Conservation (phyloP, 495 filamentous ascomycete genomes). For the Neurospora sp. region DNA sequence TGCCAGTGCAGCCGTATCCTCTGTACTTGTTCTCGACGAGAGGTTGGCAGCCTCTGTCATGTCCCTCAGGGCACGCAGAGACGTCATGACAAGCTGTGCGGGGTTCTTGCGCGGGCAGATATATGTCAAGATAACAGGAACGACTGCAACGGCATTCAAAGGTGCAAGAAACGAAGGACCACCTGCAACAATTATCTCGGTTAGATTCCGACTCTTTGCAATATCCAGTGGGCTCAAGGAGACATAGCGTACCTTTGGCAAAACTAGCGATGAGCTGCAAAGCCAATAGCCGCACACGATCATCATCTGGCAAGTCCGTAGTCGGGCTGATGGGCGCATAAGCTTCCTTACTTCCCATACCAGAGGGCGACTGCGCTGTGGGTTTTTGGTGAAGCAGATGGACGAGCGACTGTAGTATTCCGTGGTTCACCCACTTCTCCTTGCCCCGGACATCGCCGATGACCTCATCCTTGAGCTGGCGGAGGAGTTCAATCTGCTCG, state of each 20-base stretch:
- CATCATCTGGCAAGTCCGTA: conserved; percentile 37
- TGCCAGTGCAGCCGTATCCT: conserved; percentile 36
- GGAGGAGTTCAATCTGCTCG: conserved; percentile 55
- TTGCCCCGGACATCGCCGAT: conserved; percentile 86
- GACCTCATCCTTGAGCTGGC: conserved; percentile 74
- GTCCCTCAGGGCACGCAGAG: conserved; percentile 64
- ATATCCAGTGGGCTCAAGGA: background rate
- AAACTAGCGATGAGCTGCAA: conserved; percentile 74
- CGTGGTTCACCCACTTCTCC: conserved; percentile 58
- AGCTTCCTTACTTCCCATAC: conserved; percentile 27
- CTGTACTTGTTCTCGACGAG: conserved; percentile 13
- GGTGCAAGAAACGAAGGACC: conserved; percentile 70
- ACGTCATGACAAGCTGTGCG: conserved; percentile 54
- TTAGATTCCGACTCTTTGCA: conserved; percentile 1
- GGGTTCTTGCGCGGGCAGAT: conserved; percentile 57
- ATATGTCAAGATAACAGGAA: conserved; percentile 57
- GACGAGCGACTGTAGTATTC: conserved; percentile 59
- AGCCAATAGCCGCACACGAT: conserved; percentile 64
- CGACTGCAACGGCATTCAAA: conserved; percentile 52
- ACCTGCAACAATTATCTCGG: conserved; percentile 40
- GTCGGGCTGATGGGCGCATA: conserved; percentile 15
- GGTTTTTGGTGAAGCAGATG: conserved; percentile 39
- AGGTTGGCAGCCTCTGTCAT: conserved; percentile 57
- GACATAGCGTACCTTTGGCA: conserved; percentile 54
- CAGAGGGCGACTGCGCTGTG: conserved; percentile 21